phyloP scores from a whole-genome alignment of 140 eudicot genomes.

The Cichorium intybus region DNA sequence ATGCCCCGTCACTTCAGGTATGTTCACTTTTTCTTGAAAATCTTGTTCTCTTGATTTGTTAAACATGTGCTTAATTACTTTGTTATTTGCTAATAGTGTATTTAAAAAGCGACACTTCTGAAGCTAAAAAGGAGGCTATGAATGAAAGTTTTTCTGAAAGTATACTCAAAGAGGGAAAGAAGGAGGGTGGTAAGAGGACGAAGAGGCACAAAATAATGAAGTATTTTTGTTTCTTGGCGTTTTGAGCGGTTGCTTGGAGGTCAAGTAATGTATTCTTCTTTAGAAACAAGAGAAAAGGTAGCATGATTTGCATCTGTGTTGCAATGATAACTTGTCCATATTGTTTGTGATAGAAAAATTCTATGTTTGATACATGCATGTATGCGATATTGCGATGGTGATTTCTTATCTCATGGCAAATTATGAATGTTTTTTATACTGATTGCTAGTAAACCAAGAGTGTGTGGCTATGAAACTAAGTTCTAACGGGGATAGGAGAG shows the following conservation, averaged over 20 bases:
- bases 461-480: too few relatives aligned
- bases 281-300: constrained; percentile 6
- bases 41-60: background rate
- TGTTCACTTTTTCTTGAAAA: background rate
- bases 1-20: constrained; percentile 51
- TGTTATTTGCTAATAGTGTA: constrained; percentile 21
- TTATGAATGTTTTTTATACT: too few relatives aligned
- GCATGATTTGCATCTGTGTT: too few relatives aligned
- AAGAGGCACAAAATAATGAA: constrained; percentile 41
- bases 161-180: constrained; percentile 13
- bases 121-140: constrained; percentile 14
- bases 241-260: constrained; percentile 13
- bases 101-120: constrained; percentile 16
- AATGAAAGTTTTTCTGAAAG: constrained; percentile 13
- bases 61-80: background rate
- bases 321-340: too few relatives aligned
- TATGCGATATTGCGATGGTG: too few relatives aligned
- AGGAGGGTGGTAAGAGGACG: constrained; percentile 18
- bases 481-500: too few relatives aligned
- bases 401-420: too few relatives aligned
- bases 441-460: too few relatives aligned
- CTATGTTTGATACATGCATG: too few relatives aligned
- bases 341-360: too few relatives aligned
- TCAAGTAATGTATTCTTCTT: background rate
- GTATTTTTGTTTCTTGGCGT: constrained; percentile 43